A percentile compares a stretch with the other conserved stretches of the same genome.
phyloP scores from a whole-genome alignment of 2,329 filamentous ascomycete genomes.

The Colletotrichum viniferum region DNA sequence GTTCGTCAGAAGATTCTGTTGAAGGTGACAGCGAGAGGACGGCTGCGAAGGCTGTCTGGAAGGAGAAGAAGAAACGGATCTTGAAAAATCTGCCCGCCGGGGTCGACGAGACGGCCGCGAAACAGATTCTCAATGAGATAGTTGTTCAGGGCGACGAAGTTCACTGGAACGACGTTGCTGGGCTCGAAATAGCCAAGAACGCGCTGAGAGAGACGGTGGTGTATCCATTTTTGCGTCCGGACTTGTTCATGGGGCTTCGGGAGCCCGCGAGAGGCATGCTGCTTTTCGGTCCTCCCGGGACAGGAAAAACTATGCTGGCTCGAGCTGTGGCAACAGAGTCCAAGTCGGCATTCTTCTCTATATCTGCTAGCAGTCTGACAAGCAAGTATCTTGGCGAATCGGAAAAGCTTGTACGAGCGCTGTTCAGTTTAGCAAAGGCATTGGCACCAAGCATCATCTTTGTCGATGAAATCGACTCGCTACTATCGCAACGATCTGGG shows the following conservation, averaged over 20 bases:
- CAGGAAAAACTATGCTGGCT: conserved; percentile 97
- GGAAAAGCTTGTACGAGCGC: conserved; percentile 91
- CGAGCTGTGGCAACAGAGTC: conserved; percentile 94
- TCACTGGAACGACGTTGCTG: conserved; percentile 92
- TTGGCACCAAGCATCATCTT: conserved; percentile 97
- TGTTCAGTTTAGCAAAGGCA: conserved; percentile 88
- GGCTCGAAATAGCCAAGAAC: conserved; percentile 86
- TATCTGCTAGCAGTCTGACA: conserved; percentile 91
- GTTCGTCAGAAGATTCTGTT: conserved; percentile 48
- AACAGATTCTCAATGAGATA: conserved; percentile 95
- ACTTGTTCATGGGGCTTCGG: conserved; percentile 92
- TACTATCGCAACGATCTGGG: conserved; percentile 83
- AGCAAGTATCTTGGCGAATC: conserved; percentile 97
- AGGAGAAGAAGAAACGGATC: conserved; percentile 65
- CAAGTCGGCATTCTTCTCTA: conserved; percentile 94
- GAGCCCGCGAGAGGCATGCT: conserved; percentile 96
- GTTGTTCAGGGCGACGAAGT: conserved; percentile 94
- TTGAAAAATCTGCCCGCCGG: conserved; percentile 81
- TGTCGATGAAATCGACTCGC: conserved; percentile 95
- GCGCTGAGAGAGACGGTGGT: conserved; percentile 95
- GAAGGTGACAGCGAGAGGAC: conserved; percentile 37
- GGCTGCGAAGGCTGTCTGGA: conserved; percentile 57
- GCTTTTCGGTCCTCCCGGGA: conserved; percentile 95
- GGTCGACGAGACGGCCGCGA: conserved; percentile 81
- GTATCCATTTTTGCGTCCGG: conserved; percentile 93